Base-by-base conservation (phyloP, 2,329 filamentous ascomycete species). In the Neofusicoccum cordaticola region DNA sequence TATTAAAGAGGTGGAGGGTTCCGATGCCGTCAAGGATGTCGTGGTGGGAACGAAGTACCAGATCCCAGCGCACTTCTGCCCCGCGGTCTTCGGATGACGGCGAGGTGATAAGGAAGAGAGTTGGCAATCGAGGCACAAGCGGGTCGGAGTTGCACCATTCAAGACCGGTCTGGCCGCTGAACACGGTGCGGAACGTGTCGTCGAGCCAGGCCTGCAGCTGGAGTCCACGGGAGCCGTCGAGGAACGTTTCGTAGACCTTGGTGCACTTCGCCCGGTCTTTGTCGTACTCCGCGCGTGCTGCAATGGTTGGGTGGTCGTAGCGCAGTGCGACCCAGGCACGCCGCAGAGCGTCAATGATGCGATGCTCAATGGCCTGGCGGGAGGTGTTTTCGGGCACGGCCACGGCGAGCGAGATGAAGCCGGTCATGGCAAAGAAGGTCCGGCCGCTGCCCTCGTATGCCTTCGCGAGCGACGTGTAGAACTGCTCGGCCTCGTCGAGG, bases 391-490 rank as follows among this genome's bases (percentile, higher is more conserved):
- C 5, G 0, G 65, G n/a, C 0, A 67, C 5, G 0, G 48, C n/a
- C 2, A 75, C 58, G 0, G 65, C 67, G 0, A 79, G 0, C 8
- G 77, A 77, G 1, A 80, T 50, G 17, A 76, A 75, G 0, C 77
- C 79, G 0, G 80, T 80, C 4, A 83, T 80, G 2, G 75, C 75
- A 57, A 81, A 82, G 66, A 75, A 79, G 61, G 73, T 76, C 1
- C 78, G 77, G 0, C 77, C 77, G 35, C 71, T 80, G 1, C 71
- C 77, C 27, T 77, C 70, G 44, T 76, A 80, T 0, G 70, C 67
- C 11, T 72, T 74, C 0, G 72, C 72, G 9, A 81, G 66, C 0
- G 74, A 68, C 0, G 77, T 72, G 65, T 82, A 82, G 41, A 78
- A 79, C 15, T 76, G 67, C 62, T 82, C 79, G 0, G 73, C 71